Base-by-base conservation (phyloP, 2,329 filamentous ascomycete species). In the Shiraia sp. region DNA sequence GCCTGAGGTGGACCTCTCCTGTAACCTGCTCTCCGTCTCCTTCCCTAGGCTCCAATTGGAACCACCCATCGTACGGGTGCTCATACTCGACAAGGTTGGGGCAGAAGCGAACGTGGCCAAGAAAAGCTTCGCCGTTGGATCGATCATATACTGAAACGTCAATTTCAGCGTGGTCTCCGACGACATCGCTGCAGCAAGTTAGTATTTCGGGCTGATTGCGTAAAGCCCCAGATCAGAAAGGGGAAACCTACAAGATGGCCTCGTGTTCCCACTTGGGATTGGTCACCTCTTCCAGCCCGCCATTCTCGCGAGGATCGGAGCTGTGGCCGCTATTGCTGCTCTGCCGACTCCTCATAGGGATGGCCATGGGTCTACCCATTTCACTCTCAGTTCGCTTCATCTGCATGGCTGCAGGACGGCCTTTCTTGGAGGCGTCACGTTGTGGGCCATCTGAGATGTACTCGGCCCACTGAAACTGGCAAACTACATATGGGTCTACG, bases 211-310 rank as follows among this genome's bases (percentile, higher is more conserved):
- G 16, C 13, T 36, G 19, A 19, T 8, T 23, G n/a, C 15, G 23
- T 12, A 24, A 32, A 5, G 30, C 15, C n/a, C n/a, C n/a, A n/a
- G n/a, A n/a, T n/a, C n/a, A n/a, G n/a, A n/a, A n/a, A n/a, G n/a
- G 17, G 6, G 7, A 34, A 3, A 80, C 90, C 75, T 81, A 96
- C 91, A 99, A 99, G 35, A 89, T 81, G 26, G 92, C 91, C 65
- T 95, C 90, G 39, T 95, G 92, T 69, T 96, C 90, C 93, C 93
- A 99, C 60, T 89, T 89, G 0, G 93, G 92, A 66, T 88, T 88
- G 6, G 90, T 92, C 46, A 91, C 77, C 40, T 81, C 77, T 39
- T 83, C 81, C 55, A 83, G 84, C 26, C 72, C 72, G 52, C 76
- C 75, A 55, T 77, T 74, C 47, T 81, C 79, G 48, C 56, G 55